Evolutionary conservation across 163 green algal genomes (phyloP), one percentile per base, ranked within the genome.

Genomic region (Picocystis sp.): DNA sequence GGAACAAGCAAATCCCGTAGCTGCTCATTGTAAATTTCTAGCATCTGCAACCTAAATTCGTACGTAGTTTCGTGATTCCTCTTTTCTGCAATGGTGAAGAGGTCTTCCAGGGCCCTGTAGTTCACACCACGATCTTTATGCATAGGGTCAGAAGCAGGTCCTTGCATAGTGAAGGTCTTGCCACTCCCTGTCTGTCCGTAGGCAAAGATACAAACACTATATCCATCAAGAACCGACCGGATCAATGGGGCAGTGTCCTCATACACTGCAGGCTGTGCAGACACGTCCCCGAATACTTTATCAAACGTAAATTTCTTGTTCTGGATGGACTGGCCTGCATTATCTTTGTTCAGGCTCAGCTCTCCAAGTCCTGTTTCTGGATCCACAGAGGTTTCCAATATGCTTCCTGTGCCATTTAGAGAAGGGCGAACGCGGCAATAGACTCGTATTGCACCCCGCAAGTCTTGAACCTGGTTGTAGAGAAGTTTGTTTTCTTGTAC

Each of bases 161-260:
- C 84, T 19, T 64, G 75, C 84, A 95, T 94, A 22, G 86, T 95
- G 69, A 93, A 83, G 2, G 86, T 95, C 66, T 94, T 95, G 29
- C 85, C 84, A 17, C 58, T 79, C 49, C 84, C 84, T 1, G 84
- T 94, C 65, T 94, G 84, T 17, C 82, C 82, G 49, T 94, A 95
- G 2, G 84, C 84, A 74, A 95, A 95, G 55, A 95, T 93, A 74
- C 86, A 95, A 21, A 95, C 84, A 58, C 92, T 92, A 75, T 83
- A 94, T 85, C 83, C 86, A 61, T 94, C 84, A 49, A 95, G 70
- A 43, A 93, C 86, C 9, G 75, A 89, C 61, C 83, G 73, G 45
- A 93, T 79, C 19, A 95, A 79, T 9, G 75, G 74, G 64, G 87
- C 74, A 11, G 77, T 87, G 62, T 93, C 84, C 13, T 78, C 74